Evolutionary conservation across 2,329 filamentous ascomycete species (phyloP), one percentile per base, ranked within the genome.

Genomic region (Aspergillus pseudotamarii): DNA sequence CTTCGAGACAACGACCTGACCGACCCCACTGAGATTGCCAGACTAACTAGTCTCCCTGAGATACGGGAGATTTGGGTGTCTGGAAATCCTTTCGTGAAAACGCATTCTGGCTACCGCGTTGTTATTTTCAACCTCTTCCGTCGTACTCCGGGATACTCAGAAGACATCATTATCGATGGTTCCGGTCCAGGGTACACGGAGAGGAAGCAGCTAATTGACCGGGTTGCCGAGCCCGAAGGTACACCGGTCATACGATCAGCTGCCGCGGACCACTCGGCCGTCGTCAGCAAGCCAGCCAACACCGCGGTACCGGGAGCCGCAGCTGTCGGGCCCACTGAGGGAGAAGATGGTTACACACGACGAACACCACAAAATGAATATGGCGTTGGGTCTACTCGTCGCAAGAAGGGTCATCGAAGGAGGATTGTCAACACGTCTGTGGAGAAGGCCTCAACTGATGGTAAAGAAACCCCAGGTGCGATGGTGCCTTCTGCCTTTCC

Each of bases 81-180:
- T 65, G 92, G 93, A 26, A 99, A 99, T 72, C 92, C 94, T 0
- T 97, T 98, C 72, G 91, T 91, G 50, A 92, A 91, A 70, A 94
- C 93, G 1, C 92, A 97, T 75, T 85, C 89, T 63, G 89, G 91
- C 70, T 96, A 97, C 75, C 89, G 95, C 56, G 85, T 96, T 67
- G 91, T 89, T 23, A 96, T 98, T 66, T 97, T 99, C 87, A 99
- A 98, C 72, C 84, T 98, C 2, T 99, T 99, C 83, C 88, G 95
- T 66, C 89, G 88, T 63, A 93, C 92, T 0, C 92, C 94, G 12
- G 95, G 95, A 6, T 96, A 95, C 73, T 91, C 89, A 0, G 92
- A 97, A 68, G 95, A 99, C 73, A 89, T 98, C 64, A 83, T 93
- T 53, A 94, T 99, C 70, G 95, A 99, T 75, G 89, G 91, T 2